Evolutionary conservation across 352 stramenopile species (phyloP), one percentile per base, ranked within the genome.

Genomic region (Globisporangium takayamanum): DNA sequence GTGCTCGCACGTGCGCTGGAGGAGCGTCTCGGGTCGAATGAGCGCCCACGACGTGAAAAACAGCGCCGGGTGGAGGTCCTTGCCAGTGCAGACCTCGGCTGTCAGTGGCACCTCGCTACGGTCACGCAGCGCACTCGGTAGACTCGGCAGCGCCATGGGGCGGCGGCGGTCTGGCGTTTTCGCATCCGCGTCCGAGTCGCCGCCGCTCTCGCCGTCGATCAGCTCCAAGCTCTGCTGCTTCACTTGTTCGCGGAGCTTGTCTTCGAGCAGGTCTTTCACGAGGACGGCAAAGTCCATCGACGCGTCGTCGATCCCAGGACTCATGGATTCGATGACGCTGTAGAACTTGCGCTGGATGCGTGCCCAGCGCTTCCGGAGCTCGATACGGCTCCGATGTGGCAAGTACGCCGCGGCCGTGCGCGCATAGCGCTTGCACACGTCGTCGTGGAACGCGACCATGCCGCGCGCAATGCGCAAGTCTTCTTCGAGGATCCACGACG

Each of bases 11-110:
- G 85, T 94, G n/a, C 59, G 64, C 26, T 75, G 69, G 5, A 94
- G 63, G 1, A 94, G 67, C 2, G 62, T 76, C 10, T 68, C 69
- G 5, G 85, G 85, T 36, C 72, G 82, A 30, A 89, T 84, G 30
- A 92, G 71, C 0, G 85, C 85, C 85, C 85, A 94, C 8, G 80
- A 89, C 20, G 85, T 87, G 66, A 90, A 94, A 65, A 94, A 94
- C 7, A 94, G 68, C 33, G 83, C 77, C 5, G 85, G 85, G 25
- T 94, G 85, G 22, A 94, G 56, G 41, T 88, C 80, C 55, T 92
- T 92, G 2, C 53, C 46, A 30, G 59, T 60, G 57, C 83, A 92
- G 6, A 1, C 18, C n/a, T 28, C 51, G 1, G 36, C 15, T 12
- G 20, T 20, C 8, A 26, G 16, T 4, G 11, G 18, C n/a, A n/a